A percentile compares a stretch with the other conserved stretches of the same genome.
These are phyloP conservation scores for Phaseolus coccineus DNA, from an alignment of 331 rosid species.

Conservation along the genomic window DNA sequence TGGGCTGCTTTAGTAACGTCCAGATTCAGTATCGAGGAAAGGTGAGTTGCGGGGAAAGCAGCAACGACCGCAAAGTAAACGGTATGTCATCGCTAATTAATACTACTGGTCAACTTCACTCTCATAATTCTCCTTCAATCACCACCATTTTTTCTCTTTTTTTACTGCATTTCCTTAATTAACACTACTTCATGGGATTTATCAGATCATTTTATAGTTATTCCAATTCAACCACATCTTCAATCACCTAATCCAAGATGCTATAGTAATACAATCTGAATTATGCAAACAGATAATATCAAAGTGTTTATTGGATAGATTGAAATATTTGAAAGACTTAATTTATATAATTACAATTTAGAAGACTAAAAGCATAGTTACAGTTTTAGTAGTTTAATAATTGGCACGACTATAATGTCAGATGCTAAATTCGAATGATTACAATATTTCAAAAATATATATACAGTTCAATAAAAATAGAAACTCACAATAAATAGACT, in stretches of 20 bases:
- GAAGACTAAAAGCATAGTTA: no score
- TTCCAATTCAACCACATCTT: neutral
- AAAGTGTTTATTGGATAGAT: neutral
- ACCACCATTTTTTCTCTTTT: neutral
- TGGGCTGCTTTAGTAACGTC: conserved; percentile 33
- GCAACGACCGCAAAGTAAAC: conserved; percentile 36
- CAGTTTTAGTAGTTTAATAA: neutral
- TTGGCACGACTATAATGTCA: neutral
- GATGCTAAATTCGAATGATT: no score
- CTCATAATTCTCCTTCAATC: neutral
- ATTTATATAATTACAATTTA: no score
- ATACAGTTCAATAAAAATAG: no score
- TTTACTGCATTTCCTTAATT: neutral
- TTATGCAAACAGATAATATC: conserved; percentile 1
- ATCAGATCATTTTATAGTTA: conserved; percentile 15
- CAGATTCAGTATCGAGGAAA: conserved; percentile 40
- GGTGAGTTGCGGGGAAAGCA: conserved; percentile 47
- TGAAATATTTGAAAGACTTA: no score
- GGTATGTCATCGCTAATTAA: conserved; percentile 25
- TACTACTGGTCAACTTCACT: conserved; percentile 42
- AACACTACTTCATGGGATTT: conserved; percentile 5
- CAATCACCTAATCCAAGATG: neutral
- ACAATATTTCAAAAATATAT: no score
- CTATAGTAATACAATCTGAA: conserved; percentile 28
- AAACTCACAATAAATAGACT: no score